These are phyloP conservation scores for Rhizomucor pusillus DNA, from an alignment of 371 early-diverging fungal genomes.

Conservation along the genomic window DNA sequence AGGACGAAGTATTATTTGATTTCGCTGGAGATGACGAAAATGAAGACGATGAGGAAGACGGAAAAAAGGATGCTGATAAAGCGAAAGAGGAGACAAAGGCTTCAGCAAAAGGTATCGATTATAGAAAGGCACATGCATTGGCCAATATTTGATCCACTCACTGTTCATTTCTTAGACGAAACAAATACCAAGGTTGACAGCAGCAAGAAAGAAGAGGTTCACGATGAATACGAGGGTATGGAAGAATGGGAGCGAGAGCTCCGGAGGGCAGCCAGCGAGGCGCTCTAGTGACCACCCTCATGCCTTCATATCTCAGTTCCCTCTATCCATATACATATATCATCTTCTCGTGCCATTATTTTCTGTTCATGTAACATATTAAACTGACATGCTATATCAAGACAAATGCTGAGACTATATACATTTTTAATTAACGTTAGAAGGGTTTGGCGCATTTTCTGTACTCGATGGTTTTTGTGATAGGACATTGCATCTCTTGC, in stretches of 20 bases:
- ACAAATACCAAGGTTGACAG: not conserved
- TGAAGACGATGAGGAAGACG: conserved; percentile 5
- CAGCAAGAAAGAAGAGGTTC: not conserved
- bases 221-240: conserved; percentile 25
- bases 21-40: conserved; percentile 26
- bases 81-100: too few species aligned
- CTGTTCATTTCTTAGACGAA: not conserved
- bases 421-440: conserved; percentile 5
- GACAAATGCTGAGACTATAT: too few species aligned
- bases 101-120: not conserved
- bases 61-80: not conserved
- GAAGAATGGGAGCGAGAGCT: conserved; percentile 45
- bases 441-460: conserved; percentile 94
- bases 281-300: not conserved
- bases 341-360: too few species aligned
- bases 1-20: conserved; percentile 30
- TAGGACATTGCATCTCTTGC: conserved; percentile 97
- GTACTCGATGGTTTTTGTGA: conserved; percentile 80
- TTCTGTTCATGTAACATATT: too few species aligned
- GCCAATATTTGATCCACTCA: too few species aligned
- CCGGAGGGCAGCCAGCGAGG: conserved; percentile 27
- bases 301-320: too few species aligned
- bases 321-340: too few species aligned
- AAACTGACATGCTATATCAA: too few species aligned
- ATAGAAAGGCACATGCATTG: too few species aligned